These are phyloP conservation scores for Wickerhamiella shivajii DNA, from an alignment of 805 yeast genomes.

Conservation along the genomic window DNA sequence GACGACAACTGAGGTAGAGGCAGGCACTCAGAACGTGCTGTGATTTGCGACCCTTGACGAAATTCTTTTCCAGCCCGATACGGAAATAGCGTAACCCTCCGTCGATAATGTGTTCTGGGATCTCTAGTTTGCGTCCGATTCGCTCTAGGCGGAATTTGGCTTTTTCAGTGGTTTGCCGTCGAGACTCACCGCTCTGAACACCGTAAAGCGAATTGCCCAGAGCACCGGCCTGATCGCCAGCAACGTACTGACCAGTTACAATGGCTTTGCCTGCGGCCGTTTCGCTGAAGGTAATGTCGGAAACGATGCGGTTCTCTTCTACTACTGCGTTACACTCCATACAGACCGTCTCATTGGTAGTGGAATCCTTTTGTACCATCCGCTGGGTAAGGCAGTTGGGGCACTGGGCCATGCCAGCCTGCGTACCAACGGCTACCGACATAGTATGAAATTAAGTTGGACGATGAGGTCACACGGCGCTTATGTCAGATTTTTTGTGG, in stretches of 20 bases:
- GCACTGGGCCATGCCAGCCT: too few species aligned
- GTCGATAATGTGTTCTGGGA: constrained; percentile 74
- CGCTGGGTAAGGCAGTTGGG: too few species aligned
- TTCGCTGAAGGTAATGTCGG: constrained; percentile 91
- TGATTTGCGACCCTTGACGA: constrained; percentile 93
- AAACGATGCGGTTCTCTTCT: constrained; percentile 87
- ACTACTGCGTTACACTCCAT: constrained; percentile 69
- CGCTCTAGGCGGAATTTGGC: constrained; percentile 68
- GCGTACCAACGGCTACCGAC: too few species aligned
- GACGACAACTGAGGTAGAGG: constrained; percentile 85
- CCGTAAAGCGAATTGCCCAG: constrained; percentile 46
- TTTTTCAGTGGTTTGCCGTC: constrained; percentile 78
- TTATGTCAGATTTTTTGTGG: too few species aligned
- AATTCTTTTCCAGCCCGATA: constrained; percentile 70
- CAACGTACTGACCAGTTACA: constrained; percentile 88
- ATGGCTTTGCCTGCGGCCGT: constrained; percentile 86
- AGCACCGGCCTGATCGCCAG: constrained; percentile 66
- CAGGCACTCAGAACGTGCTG: constrained; percentile 94
- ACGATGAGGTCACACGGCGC: too few species aligned
- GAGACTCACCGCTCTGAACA: constrained; percentile 39
- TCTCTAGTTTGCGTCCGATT: constrained; percentile 61
- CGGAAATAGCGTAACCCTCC: constrained; percentile 84
- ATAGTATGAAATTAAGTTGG: too few species aligned
- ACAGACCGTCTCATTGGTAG: constrained; percentile 52
- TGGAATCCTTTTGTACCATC: too few species aligned